Base-by-base conservation (phyloP, 345 rosid genomes). In the Heritiera fomes region DNA sequence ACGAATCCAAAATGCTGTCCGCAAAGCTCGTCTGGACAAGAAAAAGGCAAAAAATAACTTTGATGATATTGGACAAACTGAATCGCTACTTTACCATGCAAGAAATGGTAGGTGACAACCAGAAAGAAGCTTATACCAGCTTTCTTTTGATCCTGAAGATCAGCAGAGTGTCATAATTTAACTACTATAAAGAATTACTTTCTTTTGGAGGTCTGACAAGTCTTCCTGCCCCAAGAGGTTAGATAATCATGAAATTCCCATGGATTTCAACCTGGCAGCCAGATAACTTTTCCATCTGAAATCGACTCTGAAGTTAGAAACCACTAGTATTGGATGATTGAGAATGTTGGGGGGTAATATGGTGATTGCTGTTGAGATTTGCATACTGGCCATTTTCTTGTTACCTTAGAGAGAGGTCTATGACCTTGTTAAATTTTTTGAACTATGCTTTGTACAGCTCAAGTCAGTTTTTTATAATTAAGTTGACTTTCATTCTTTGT, bases 1-100 rank as follows among this genome's bases (percentile, higher is more conserved):
- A 70, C 89, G 84, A 82, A 94, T 96, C 78, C 98, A 87, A 81
- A 78, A 87, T 59, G 98, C 95, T 7, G 92, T 89, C 18, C 91
- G 97, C 12, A 96, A 86, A 90, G 94, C 97, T 76, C 91, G 91
- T 7, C 46, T 34, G 8, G 94, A 83, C 79, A 92, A 93, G 90
- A 84, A 79, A 74, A 77, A 9, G 52, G 11, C 53, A 41, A 77
- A 69, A 65, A 87, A 82, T 75, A 78, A 82, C 40, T 14, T 52
- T 7, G 75, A 73, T 38, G 80, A 76, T 52, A 68, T 63, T 14
- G 81, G 78, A 78, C 88, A 79, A 79, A 80, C 81, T 0, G 90
- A 85, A 78, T 76, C 85, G 20, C 81, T 86, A 43, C 78, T 76
- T 49, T 67, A 68, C 32, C 69, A 79, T 5, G 83, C 77, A 43